phyloP scores from a whole-genome alignment of 106 monocot genomes.

The Dactylorhiza incarnata region DNA sequence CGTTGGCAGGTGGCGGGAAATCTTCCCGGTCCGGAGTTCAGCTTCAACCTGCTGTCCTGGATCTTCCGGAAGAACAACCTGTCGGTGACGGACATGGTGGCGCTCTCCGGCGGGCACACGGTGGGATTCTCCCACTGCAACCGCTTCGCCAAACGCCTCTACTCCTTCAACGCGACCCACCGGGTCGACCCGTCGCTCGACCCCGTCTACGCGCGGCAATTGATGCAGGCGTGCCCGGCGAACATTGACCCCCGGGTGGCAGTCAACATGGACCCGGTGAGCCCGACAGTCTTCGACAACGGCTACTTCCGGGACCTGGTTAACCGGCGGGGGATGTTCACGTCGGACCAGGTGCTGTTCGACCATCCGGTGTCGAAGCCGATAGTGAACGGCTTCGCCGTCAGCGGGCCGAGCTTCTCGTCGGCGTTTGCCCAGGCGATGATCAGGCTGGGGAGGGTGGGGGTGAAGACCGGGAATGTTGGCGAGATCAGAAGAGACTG shows the following conservation, averaged over 20 bases:
- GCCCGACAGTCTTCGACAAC: constrained; percentile 24
- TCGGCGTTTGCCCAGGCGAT: constrained; percentile 24
- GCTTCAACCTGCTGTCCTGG: constrained; percentile 15
- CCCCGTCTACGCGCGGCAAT: constrained; percentile 5
- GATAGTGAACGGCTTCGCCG: constrained; percentile 17
- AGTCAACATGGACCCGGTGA: constrained; percentile 7
- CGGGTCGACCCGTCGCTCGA: constrained; percentile 13
- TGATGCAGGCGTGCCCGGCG: constrained; percentile 20
- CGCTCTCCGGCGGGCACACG: constrained; percentile 20
- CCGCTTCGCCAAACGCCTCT: constrained; percentile 18
- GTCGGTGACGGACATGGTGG: constrained; percentile 14
- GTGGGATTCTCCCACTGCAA: constrained; percentile 21
- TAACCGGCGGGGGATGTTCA: constrained; percentile 21
- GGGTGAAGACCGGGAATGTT: constrained; percentile 36
- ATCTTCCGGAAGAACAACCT: constrained; percentile 18
- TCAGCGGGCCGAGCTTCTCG: background rate
- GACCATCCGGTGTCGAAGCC: constrained; percentile 7
- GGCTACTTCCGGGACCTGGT: constrained; percentile 25
- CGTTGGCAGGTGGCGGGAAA: constrained; percentile 9
- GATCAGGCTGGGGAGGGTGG: constrained; percentile 26
- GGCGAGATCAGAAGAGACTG: constrained; percentile 36
- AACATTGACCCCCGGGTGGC: constrained; percentile 14
- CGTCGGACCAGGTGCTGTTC: constrained; percentile 32
- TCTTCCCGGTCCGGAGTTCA: constrained; percentile 16
- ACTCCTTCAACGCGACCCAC: constrained; percentile 7